These are phyloP conservation scores for Pseudocercospora ulei DNA, from an alignment of 2,329 filamentous ascomycete genomes.

Conservation along the genomic window DNA sequence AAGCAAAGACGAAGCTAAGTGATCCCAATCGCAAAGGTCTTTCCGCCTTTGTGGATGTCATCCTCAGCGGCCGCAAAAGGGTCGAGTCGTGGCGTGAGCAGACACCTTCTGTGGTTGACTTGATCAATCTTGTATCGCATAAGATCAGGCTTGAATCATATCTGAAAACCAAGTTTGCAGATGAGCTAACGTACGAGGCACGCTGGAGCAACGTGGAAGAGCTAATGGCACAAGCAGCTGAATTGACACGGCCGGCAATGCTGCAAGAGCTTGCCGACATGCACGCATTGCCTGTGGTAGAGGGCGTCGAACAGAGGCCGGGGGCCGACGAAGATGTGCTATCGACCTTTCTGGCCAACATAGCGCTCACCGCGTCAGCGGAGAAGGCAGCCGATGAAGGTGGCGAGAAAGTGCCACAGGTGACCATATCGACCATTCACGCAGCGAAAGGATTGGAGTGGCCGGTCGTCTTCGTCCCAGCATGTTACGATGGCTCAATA, in stretches of 20 bases:
- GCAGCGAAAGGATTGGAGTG: slow-evolving; percentile 93
- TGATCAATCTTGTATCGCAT: slow-evolving; percentile 51
- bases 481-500: slow-evolving; percentile 80
- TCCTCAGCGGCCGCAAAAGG: slow-evolving; percentile 50
- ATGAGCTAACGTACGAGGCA: slow-evolving; percentile 56
- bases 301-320: slow-evolving; percentile 53
- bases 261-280: slow-evolving; percentile 35
- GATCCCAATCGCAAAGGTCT: slow-evolving; percentile 50
- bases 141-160: slow-evolving; percentile 66
- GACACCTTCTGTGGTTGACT: slow-evolving; percentile 36
- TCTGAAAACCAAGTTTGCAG: slow-evolving; percentile 58
- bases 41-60: slow-evolving; percentile 49
- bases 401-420: slow-evolving; percentile 48
- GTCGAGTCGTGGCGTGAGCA: slow-evolving; percentile 40
- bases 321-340: slow-evolving; percentile 53
- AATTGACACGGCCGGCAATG: slow-evolving; percentile 46
- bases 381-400: slow-evolving; percentile 53
- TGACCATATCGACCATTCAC: slow-evolving; percentile 94
- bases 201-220: slow-evolving; percentile 86
- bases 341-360: slow-evolving; percentile 76
- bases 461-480: slow-evolving; percentile 89
- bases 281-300: slow-evolving; percentile 54
- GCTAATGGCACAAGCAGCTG: slow-evolving; percentile 66
- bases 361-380: slow-evolving; percentile 72
- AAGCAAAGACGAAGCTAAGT: slow-evolving; percentile 47